phyloP scores from a whole-genome alignment of 2,329 filamentous ascomycete genomes.

The Nakataea oryzae region DNA sequence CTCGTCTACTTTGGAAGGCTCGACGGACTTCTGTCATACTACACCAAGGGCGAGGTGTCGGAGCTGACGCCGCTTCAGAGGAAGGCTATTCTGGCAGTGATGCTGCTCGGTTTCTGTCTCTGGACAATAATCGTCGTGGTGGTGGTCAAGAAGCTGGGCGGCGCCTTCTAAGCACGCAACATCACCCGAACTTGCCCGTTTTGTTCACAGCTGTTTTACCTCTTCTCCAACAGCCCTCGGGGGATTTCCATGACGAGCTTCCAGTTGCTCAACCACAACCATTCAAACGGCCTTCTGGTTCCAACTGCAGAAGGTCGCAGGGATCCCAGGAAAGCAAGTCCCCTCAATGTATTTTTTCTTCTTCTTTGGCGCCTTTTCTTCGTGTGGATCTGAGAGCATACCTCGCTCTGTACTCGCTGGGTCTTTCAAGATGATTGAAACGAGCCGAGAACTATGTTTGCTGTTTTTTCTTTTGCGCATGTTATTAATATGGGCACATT shows the following conservation, averaged over 20 bases:
- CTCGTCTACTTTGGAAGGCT: conserved; percentile 33
- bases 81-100: conserved; percentile 21
- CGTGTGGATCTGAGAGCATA: background rate
- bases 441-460: background rate
- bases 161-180: background rate
- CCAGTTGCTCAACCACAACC: background rate
- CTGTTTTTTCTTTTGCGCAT: background rate
- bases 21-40: conserved; percentile 35
- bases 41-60: conserved; percentile 32
- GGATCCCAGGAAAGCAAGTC: too few relatives aligned
- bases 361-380: background rate
- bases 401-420: background rate
- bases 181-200: background rate
- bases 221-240: background rate
- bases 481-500: background rate
- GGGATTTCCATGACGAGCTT: background rate
- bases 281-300: background rate
- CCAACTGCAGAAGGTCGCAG: background rate
- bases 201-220: background rate
- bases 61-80: conserved; percentile 26
- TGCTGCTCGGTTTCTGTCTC: conserved; percentile 13
- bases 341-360: background rate
- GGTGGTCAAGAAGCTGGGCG: conserved; percentile 7
- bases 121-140: conserved; percentile 12
- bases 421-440: background rate